Conservation (phyloP, 257 asterid species). For the Solanum infundibuliforme region DNA sequence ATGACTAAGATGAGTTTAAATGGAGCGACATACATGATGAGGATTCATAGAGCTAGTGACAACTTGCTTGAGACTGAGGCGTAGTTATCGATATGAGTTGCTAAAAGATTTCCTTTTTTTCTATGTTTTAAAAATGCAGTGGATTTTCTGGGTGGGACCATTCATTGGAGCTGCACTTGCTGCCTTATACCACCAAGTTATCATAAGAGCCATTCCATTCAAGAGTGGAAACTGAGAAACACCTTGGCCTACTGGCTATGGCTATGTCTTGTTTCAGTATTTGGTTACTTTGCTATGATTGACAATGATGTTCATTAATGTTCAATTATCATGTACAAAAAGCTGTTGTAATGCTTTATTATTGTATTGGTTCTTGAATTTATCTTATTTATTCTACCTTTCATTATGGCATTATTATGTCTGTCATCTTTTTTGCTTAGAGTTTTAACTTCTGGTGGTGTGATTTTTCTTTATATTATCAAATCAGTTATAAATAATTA, state of each 20-base stretch:
- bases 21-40: not conserved
- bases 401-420: not conserved
- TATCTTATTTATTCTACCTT: not conserved
- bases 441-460: not conserved
- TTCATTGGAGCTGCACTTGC: conserved; percentile 76
- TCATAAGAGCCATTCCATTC: conserved; percentile 76
- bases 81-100: not conserved
- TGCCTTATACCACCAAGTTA: conserved; percentile 59
- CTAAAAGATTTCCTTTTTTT: not conserved
- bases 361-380: not conserved
- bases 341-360: not conserved
- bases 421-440: not conserved
- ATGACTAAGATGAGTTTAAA: not conserved
- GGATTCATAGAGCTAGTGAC: not conserved
- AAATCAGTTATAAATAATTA: not conserved
- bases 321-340: not conserved
- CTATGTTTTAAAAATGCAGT: conserved; percentile 15
- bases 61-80: not conserved
- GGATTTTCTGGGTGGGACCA: conserved; percentile 85
- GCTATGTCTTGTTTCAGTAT: not conserved
- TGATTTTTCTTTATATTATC: not conserved
- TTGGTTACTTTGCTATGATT: not conserved
- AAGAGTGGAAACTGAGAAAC: conserved; percentile 30
- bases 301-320: not conserved
- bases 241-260: not conserved